Conservation (phyloP, 164 flowering plant species). For the Umbellularia californica region DNA sequence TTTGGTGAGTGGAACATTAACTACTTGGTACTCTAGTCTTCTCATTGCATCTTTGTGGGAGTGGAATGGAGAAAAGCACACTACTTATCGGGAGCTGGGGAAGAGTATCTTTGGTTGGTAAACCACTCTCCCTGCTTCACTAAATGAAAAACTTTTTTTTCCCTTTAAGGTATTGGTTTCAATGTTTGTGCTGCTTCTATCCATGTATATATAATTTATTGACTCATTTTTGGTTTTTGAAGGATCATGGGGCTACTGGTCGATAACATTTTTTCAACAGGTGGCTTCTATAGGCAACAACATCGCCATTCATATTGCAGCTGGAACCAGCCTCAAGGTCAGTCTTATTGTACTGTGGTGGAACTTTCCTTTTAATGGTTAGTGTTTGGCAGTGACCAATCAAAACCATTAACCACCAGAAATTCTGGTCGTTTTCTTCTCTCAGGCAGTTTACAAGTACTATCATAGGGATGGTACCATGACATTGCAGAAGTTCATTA, state of each 20-base stretch:
- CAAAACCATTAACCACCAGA: background rate
- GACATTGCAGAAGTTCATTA: constrained; percentile 52
- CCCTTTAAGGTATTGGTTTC: background rate
- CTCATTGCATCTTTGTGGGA: constrained; percentile 52
- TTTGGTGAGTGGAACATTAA: constrained; percentile 45
- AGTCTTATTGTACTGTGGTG: background rate
- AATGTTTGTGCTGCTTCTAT: background rate
- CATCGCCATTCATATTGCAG: constrained; percentile 66
- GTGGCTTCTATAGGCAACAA: constrained; percentile 63
- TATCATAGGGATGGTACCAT: constrained; percentile 35
- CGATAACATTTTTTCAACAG: constrained; percentile 55
- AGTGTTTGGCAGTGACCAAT: background rate
- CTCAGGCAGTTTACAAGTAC: constrained; percentile 53
- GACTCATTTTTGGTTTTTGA: constrained; percentile 17
- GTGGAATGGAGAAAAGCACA: constrained; percentile 55
- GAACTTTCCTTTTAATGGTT: background rate
- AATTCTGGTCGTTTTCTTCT: background rate
- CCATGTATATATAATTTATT: constrained; percentile 3
- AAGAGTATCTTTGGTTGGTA: constrained; percentile 51
- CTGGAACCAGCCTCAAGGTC: constrained; percentile 69
- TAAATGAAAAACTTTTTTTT: background rate
- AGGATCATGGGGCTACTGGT: constrained; percentile 64
- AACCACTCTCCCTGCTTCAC: background rate
- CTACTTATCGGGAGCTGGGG: constrained; percentile 48
- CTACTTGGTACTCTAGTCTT: constrained; percentile 61